Evolutionary conservation across 2,329 filamentous ascomycete species (phyloP).

Genomic region (Parafenestella ontariensis): DNA sequence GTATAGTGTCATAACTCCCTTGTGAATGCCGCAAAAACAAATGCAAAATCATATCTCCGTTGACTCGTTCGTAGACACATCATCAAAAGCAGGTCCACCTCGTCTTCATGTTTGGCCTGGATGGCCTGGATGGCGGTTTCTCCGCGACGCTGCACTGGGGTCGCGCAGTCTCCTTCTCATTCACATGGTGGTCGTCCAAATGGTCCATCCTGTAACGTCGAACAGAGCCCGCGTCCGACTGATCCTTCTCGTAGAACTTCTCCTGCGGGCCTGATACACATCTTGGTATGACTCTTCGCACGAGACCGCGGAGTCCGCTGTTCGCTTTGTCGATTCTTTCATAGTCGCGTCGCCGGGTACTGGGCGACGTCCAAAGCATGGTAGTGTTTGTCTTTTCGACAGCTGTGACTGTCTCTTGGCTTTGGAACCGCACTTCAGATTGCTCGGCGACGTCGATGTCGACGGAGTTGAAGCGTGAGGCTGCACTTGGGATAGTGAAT

Average conservation of each 20-base stretch:
- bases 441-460: slow-evolving; percentile 18
- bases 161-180: slow-evolving; percentile 29
- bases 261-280: slow-evolving; percentile 43
- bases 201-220: slow-evolving; percentile 47
- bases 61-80: background rate
- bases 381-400: slow-evolving; percentile 32
- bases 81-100: slow-evolving; percentile 37
- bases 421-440: slow-evolving; percentile 20
- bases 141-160: slow-evolving; percentile 17
- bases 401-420: slow-evolving; percentile 17
- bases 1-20: slow-evolving; percentile 40
- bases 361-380: slow-evolving; percentile 49
- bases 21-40: slow-evolving; percentile 25
- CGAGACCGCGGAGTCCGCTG: slow-evolving; percentile 44
- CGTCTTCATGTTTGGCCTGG: slow-evolving; percentile 19
- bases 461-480: slow-evolving; percentile 27
- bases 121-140: no score
- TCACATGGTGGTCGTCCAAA: slow-evolving; percentile 24
- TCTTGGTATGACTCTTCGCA: slow-evolving; percentile 40
- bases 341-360: slow-evolving; percentile 45
- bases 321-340: slow-evolving; percentile 48
- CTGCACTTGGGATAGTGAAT: slow-evolving; percentile 9
- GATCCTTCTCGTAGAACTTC: slow-evolving; percentile 47
- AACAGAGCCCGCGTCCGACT: slow-evolving; percentile 46
- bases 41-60: slow-evolving; percentile 20